phyloP scores from a whole-genome alignment of 2,329 filamentous ascomycete species.

The Emericellopsis cladophorae region DNA sequence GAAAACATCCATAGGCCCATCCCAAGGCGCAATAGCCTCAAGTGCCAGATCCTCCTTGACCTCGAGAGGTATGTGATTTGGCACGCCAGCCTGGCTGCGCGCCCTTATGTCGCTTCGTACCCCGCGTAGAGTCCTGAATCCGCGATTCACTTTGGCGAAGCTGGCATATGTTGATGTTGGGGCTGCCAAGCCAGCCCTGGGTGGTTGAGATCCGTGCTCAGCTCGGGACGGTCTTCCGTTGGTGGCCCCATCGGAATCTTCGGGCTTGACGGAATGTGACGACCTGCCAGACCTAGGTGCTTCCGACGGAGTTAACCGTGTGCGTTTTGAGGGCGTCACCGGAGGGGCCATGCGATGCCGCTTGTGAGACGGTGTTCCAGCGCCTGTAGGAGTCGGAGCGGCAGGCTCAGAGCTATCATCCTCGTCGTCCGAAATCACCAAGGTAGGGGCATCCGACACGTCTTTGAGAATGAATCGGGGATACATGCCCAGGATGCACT shows the following conservation, averaged over 20 bases:
- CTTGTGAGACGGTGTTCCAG: constrained; percentile 16
- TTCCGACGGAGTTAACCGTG: not conserved
- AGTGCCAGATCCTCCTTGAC: constrained; percentile 47
- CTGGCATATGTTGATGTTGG: constrained; percentile 20
- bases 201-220: constrained; percentile 7
- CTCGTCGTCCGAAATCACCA: constrained; percentile 24
- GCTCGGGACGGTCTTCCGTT: constrained; percentile 5
- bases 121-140: constrained; percentile 31
- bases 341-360: constrained; percentile 11
- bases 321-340: constrained; percentile 4
- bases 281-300: not conserved
- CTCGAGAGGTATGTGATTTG: constrained; percentile 43
- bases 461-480: constrained; percentile 31
- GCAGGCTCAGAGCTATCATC: constrained; percentile 6
- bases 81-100: constrained; percentile 43
- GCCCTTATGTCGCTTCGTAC: constrained; percentile 42
- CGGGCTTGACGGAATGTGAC: constrained; percentile 18
- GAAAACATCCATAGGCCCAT: constrained; percentile 34
- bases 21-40: constrained; percentile 47
- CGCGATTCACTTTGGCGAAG: constrained; percentile 23
- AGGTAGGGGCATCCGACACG: constrained; percentile 16
- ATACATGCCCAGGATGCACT: constrained; percentile 30
- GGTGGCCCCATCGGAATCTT: constrained; percentile 13
- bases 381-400: not conserved
- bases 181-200: constrained; percentile 4